Conservation (phyloP, 805 yeast species). For the Candida maris region DNA sequence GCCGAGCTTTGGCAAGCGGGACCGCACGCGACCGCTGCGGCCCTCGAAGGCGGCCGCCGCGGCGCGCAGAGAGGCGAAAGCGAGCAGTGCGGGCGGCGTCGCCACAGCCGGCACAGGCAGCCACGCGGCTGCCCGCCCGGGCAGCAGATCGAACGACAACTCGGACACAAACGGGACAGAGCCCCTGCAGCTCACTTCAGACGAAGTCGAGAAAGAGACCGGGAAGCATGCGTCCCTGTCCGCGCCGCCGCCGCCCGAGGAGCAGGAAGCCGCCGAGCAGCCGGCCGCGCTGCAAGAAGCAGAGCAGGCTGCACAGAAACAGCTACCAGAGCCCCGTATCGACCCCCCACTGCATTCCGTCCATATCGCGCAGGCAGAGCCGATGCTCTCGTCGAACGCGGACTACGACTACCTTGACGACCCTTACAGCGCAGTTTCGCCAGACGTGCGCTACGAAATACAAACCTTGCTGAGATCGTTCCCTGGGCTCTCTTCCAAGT, state of each 20-base stretch:
- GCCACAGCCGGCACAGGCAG: neutral
- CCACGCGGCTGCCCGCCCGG: neutral
- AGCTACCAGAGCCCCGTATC: neutral
- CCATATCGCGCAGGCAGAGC: neutral
- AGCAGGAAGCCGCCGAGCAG: neutral
- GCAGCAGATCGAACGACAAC: neutral
- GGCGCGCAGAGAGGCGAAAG: neutral
- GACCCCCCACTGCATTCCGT: neutral
- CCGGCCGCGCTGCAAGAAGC: neutral
- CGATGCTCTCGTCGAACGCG: neutral
- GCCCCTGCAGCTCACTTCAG: slow-evolving; percentile 7
- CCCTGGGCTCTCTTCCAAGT: slow-evolving; percentile 31
- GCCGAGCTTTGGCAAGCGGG: slow-evolving; percentile 12
- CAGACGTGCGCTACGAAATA: slow-evolving; percentile 34
- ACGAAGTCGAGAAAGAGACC: slow-evolving; percentile 11
- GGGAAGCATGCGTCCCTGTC: neutral
- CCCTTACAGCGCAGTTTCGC: slow-evolving; percentile 11
- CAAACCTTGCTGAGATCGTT: slow-evolving; percentile 27
- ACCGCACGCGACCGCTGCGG: slow-evolving; percentile 2
- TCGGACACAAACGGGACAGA: slow-evolving; percentile 2
- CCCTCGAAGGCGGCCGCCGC: neutral
- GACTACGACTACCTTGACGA: slow-evolving; percentile 6
- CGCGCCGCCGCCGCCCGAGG: neutral
- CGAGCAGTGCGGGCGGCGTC: neutral
- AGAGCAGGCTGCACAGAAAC: neutral